phyloP scores from a whole-genome alignment of 768 basidiomycete genomes.

The Mycena capillaripes region DNA sequence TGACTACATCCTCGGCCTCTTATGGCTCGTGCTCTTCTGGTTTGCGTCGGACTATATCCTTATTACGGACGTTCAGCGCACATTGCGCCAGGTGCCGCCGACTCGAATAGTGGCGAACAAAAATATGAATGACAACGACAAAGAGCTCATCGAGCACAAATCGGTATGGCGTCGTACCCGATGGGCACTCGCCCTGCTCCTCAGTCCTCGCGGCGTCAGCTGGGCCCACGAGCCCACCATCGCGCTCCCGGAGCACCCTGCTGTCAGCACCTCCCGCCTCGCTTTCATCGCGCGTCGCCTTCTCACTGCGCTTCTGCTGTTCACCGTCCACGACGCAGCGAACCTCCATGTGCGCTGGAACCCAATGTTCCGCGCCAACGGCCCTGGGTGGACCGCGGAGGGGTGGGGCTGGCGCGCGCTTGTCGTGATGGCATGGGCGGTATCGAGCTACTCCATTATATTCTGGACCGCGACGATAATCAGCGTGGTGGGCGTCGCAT shows the following conservation, averaged over 20 bases:
- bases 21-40: neutral
- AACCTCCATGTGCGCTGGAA: conserved; percentile 37
- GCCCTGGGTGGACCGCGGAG: conserved; percentile 19
- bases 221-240: conserved; percentile 45
- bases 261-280: conserved; percentile 22
- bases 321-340: conserved; percentile 42
- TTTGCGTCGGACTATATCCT: conserved; percentile 37
- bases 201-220: conserved; percentile 44
- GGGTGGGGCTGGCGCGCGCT: conserved; percentile 26
- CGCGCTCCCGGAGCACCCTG: conserved; percentile 37
- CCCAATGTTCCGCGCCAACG: conserved; percentile 31
- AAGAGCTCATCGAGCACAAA: conserved; percentile 32
- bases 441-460: conserved; percentile 16
- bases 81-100: conserved; percentile 30
- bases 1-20: conserved; percentile 5
- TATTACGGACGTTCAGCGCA: conserved; percentile 44
- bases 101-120: too few relatives aligned
- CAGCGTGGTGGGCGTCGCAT: conserved; percentile 43
- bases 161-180: conserved; percentile 38
- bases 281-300: conserved; percentile 41
- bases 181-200: conserved; percentile 43
- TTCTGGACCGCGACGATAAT: conserved; percentile 20
- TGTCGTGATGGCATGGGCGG: conserved; percentile 28
- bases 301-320: conserved; percentile 13
- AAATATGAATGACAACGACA: neutral